phyloP scores from a whole-genome alignment of 129 eudicot species.

The Cynara cardunculus region DNA sequence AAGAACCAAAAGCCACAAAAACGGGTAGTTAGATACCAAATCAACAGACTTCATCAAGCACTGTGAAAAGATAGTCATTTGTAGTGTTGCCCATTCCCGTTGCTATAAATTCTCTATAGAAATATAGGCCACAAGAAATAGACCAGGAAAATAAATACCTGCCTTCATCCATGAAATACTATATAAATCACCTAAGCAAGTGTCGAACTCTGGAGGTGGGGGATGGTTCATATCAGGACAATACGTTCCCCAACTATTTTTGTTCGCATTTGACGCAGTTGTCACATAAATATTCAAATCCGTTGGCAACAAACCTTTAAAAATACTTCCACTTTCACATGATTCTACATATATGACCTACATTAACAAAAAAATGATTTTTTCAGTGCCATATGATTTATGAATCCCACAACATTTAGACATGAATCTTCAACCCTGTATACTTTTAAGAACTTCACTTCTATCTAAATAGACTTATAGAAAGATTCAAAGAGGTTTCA shows the following conservation, averaged over 20 bases:
- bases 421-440: not conserved
- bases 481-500: not conserved
- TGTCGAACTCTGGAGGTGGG: conserved; percentile 56
- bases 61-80: not conserved
- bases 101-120: not conserved
- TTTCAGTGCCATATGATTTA: not conserved
- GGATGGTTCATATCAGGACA: conserved; percentile 56
- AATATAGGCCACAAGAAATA: not conserved
- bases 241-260: conserved; percentile 76
- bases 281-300: conserved; percentile 60
- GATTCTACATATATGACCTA: conserved; percentile 77
- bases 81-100: not conserved
- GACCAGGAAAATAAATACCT: not conserved
- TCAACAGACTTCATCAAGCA: not conserved
- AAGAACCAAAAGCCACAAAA: conserved; percentile 11
- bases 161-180: conserved; percentile 80
- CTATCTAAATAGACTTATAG: not conserved
- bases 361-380: not conserved
- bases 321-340: conserved; percentile 82
- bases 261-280: conserved; percentile 69
- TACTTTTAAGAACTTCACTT: not conserved
- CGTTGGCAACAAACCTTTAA: conserved; percentile 74
- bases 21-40: not conserved
- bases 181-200: conserved; percentile 78
- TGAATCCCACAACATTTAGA: not conserved